These are phyloP conservation scores for Lepiota brunneoincarnata DNA, from an alignment of 768 basidiomycete genomes.

Conservation along the genomic window DNA sequence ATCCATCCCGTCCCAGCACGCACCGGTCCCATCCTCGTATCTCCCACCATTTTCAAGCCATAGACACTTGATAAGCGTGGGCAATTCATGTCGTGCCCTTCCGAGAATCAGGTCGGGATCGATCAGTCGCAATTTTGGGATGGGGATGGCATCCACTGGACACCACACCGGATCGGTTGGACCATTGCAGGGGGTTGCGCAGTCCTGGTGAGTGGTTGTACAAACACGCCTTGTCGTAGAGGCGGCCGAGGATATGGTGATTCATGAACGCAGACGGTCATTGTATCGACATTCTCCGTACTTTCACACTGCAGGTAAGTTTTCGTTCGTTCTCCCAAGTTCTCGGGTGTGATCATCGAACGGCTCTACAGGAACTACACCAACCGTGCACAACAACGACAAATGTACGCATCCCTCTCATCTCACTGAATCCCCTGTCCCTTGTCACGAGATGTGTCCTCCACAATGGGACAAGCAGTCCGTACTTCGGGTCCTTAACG, in stretches of 20 bases:
- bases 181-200: conserved; percentile 65
- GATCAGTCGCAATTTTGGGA: conserved; percentile 71
- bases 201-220: conserved; percentile 35
- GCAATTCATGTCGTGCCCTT: conserved; percentile 23
- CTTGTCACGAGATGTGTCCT: neutral
- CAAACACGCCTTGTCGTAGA: neutral
- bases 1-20: too few species aligned
- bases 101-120: conserved; percentile 43
- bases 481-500: too few species aligned
- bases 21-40: too few species aligned
- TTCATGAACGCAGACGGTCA: conserved; percentile 44
- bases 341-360: neutral
- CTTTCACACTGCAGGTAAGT: conserved; percentile 63
- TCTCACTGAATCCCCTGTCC: conserved; percentile 2
- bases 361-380: conserved; percentile 59
- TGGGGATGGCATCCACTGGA: conserved; percentile 51
- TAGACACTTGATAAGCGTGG: neutral
- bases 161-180: conserved; percentile 70
- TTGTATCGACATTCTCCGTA: conserved; percentile 57
- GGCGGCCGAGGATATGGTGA: neutral
- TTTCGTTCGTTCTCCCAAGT: neutral
- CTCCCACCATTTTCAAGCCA: too few species aligned
- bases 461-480: neutral
- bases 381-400: conserved; percentile 71
- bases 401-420: conserved; percentile 54